Conservation (phyloP, 176 grass and related monocot species). For the Bonia amplexicaulis region DNA sequence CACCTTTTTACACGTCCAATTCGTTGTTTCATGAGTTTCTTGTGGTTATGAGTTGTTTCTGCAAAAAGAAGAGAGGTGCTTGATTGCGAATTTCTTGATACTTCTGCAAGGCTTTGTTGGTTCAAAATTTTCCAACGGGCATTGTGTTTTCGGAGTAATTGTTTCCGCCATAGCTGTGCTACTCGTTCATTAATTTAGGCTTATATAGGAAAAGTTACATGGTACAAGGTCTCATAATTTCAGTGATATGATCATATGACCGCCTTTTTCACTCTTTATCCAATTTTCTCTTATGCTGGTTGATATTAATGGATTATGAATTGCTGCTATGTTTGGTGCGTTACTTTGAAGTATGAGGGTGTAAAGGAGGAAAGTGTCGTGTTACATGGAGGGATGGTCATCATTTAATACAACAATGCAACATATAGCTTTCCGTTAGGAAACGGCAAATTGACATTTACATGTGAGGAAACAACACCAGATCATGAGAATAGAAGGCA, state of each 20-base stretch:
- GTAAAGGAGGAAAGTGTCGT: not conserved
- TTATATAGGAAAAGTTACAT: not conserved
- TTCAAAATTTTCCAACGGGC: not conserved
- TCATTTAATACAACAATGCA: constrained; percentile 5
- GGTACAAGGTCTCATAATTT: not conserved
- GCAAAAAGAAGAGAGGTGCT: not conserved
- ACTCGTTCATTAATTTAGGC: not conserved
- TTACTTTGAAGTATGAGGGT: not conserved
- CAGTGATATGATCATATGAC: not conserved
- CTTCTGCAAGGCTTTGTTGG: not conserved
- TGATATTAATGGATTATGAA: not conserved
- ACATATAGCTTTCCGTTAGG: not conserved
- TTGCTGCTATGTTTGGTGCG: not conserved
- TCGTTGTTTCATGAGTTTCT: not conserved
- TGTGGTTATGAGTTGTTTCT: not conserved
- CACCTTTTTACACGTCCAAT: not conserved
- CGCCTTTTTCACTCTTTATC: not conserved
- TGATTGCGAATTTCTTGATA: not conserved
- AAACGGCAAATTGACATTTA: not conserved
- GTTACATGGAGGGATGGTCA: not conserved
- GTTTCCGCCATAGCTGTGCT: not conserved
- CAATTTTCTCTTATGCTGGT: not conserved
- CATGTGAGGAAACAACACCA: not conserved
- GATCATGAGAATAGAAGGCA: not conserved
- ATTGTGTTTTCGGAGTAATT: not conserved